phyloP scores from a whole-genome alignment of 2,329 filamentous ascomycete species.

The Orbilia blumenaviensis region DNA sequence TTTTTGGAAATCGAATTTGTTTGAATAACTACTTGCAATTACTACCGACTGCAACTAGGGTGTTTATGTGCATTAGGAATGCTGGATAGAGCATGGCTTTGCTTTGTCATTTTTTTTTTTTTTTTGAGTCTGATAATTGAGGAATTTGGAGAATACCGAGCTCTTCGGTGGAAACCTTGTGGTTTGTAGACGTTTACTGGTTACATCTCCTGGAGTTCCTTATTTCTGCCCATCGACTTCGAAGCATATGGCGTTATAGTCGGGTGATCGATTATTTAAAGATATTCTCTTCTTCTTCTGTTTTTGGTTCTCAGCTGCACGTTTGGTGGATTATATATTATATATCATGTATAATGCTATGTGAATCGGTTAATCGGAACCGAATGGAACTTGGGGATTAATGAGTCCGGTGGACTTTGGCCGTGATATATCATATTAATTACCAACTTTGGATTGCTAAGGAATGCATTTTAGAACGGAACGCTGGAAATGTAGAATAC shows the following conservation, averaged over 20 bases:
- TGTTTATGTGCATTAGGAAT: background rate
- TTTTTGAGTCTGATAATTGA: too few species aligned
- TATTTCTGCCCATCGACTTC: background rate
- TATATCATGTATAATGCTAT: too few species aligned
- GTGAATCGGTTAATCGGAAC: too few species aligned
- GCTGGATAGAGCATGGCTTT: background rate
- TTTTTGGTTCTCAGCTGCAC: background rate
- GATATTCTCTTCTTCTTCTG: background rate
- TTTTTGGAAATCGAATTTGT: background rate
- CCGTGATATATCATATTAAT: background rate
- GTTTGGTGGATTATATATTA: background rate
- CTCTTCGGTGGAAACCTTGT: background rate
- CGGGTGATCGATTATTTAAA: background rate
- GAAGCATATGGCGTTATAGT: background rate
- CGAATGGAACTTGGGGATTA: too few species aligned
- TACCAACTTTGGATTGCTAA: background rate
- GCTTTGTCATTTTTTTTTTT: constrained; percentile 14
- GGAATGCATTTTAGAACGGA: too few species aligned
- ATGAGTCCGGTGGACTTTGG: background rate
- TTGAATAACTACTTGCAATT: too few species aligned
- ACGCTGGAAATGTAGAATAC: too few species aligned
- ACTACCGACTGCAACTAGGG: background rate
- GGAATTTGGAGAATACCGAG: constrained; percentile 9
- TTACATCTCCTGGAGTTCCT: too few species aligned
- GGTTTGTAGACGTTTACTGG: constrained; percentile 9